Base-by-base conservation (phyloP, 1,139 yeast species). In the Yamadazyma jaroonii region DNA sequence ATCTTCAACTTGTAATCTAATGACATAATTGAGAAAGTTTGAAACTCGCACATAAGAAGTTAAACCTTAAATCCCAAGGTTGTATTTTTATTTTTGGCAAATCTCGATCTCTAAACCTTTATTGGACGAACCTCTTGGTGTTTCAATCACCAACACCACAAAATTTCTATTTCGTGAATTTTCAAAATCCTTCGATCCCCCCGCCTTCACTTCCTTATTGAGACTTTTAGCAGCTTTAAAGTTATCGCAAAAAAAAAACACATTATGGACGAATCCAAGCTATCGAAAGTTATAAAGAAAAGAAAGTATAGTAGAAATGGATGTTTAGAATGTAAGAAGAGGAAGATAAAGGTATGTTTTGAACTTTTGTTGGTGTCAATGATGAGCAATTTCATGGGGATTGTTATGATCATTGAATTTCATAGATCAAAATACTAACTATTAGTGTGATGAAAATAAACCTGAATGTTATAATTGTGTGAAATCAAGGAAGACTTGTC, bases 281-380 rank as follows among this genome's bases (percentile, higher is more conserved):
- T 20, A 14, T 27, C 37, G 11, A 33, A 34, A 17, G 37, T 34
- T 2, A 41, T 41, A 22, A 41, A 39, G 24, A 49, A 49, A 34
- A 31, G 53, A 29, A 42, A 45, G 33, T 49, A 49, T 29, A 45
- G 50, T 24, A 37, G 53, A 20, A 43, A 42, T 12, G 53, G 53
- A 2, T 49, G 53, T 37, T 13, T 43, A 5, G 48, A 45, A 29
- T 49, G 53, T 31, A 49, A 49, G 36, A 38, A 37, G 22, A 24
- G 51, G 25, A 49, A 49, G 32, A 47, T 48, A 24, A 49, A 49
- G 40, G 52, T 48, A 44, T 28, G 52, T 47, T 11, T 8, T 6
- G 6, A 4, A 17, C 6, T 17, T 4, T n/a, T n/a, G n/a, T n/a
- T n/a, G n/a, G n/a, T n/a, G n/a, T n/a, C n/a, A n/a, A n/a, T n/a